phyloP scores from a whole-genome alignment of 306 rosid genomes.

The Cucurbita pepo region DNA sequence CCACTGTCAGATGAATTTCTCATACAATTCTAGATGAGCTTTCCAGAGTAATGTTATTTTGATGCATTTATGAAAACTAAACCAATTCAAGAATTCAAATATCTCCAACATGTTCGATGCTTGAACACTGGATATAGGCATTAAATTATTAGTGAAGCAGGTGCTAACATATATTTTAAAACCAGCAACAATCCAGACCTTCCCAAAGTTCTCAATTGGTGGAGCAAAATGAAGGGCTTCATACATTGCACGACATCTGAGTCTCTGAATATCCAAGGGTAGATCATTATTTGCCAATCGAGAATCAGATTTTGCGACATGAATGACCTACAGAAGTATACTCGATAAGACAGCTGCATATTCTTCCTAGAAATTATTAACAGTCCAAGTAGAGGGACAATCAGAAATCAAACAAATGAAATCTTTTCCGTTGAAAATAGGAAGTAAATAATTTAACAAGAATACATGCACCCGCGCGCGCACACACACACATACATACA shows the following conservation, averaged over 20 bases:
- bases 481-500: background rate
- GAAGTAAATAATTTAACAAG: background rate
- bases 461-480: too few species aligned
- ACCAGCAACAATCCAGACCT: conserved; percentile 36
- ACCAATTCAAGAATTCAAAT: background rate
- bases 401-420: background rate
- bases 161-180: background rate
- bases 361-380: background rate
- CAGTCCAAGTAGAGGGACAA: background rate
- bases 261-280: conserved; percentile 71
- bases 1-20: background rate
- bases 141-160: background rate
- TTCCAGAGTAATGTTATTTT: background rate
- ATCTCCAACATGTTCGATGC: background rate
- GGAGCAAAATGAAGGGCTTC: conserved; percentile 78
- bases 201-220: conserved; percentile 63
- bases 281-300: conserved; percentile 88
- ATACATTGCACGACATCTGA: conserved; percentile 85
- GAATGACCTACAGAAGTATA: conserved; percentile 51
- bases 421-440: background rate
- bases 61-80: background rate
- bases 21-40: background rate
- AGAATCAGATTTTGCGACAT: conserved; percentile 86
- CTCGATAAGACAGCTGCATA: conserved; percentile 12
- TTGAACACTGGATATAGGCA: background rate